Evolutionary conservation across 1,139 yeast species (phyloP).

Genomic region (Schizosaccharomyces versatilis): DNA sequence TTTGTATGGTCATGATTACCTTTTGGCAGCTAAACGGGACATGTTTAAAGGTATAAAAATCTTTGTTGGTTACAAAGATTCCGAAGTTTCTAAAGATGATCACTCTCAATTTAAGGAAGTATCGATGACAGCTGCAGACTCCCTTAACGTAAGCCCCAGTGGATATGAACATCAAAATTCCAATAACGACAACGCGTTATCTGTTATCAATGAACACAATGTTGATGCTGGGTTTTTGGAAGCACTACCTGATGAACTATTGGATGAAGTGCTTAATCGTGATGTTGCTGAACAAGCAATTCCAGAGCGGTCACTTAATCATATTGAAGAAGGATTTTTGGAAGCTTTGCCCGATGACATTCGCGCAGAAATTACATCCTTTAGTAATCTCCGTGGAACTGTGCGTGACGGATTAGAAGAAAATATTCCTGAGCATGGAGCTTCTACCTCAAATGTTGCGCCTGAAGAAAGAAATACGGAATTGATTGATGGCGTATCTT

Average conservation of each 20-base stretch:
- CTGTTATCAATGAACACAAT: conserved; percentile 65
- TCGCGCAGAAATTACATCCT: no score
- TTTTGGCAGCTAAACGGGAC: no score
- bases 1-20: no score
- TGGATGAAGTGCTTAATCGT: conserved; percentile 72
- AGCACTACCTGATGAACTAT: conserved; percentile 79
- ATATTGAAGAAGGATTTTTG: conserved; percentile 28
- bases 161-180: conserved; percentile 3
- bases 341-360: conserved; percentile 32
- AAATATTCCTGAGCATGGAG: background rate
- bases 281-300: conserved; percentile 28
- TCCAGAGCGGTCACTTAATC: conserved; percentile 36
- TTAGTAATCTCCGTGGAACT: conserved; percentile 30
- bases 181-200: conserved; percentile 31
- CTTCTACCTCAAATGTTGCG: no score
- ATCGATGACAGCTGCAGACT: background rate
- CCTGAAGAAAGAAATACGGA: no score
- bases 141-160: background rate
- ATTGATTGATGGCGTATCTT: no score
- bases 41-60: no score
- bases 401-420: conserved; percentile 16
- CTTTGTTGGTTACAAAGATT: no score
- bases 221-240: conserved; percentile 80
- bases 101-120: conserved; percentile 2
- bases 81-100: no score